phyloP scores from a whole-genome alignment of 306 rosid genomes.

The Ochetophila trinervis region DNA sequence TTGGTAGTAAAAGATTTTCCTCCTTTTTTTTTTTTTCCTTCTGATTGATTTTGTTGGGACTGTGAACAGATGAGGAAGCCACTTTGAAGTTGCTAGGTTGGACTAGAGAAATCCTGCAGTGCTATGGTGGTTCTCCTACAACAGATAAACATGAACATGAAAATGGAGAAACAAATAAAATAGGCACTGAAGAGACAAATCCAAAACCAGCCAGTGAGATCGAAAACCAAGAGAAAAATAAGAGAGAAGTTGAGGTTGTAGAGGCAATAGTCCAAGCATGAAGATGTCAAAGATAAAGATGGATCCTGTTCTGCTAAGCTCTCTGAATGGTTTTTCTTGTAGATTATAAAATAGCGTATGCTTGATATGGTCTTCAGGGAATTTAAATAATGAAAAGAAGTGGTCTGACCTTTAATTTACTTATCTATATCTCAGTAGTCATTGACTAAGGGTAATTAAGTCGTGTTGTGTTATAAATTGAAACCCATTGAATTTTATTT shows the following conservation, averaged over 20 bases:
- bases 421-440: too few relatives aligned
- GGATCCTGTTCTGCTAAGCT: too few relatives aligned
- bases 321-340: too few relatives aligned
- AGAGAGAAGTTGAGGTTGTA: constrained; percentile 10
- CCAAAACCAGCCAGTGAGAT: constrained; percentile 20
- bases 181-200: constrained; percentile 1
- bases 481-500: too few relatives aligned
- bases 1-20: neutral
- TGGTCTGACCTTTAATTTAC: too few relatives aligned
- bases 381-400: too few relatives aligned
- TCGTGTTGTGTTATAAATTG: too few relatives aligned
- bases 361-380: too few relatives aligned
- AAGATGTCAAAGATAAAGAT: neutral
- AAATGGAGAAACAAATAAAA: constrained; percentile 16
- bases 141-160: neutral
- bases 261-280: constrained; percentile 25
- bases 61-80: constrained; percentile 54
- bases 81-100: constrained; percentile 40
- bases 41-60: neutral
- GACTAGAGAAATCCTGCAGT: constrained; percentile 26
- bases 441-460: too few relatives aligned
- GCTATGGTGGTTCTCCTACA: constrained; percentile 7
- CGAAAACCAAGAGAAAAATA: constrained; percentile 23
- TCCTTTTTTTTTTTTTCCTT: neutral
- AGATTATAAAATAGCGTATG: too few relatives aligned